Percentiles rank a stretch among this genome's conserved stretches.
Evolutionary conservation across 768 basidiomycete species (phyloP).

Genomic region (Chlorophyllum brunneum): DNA sequence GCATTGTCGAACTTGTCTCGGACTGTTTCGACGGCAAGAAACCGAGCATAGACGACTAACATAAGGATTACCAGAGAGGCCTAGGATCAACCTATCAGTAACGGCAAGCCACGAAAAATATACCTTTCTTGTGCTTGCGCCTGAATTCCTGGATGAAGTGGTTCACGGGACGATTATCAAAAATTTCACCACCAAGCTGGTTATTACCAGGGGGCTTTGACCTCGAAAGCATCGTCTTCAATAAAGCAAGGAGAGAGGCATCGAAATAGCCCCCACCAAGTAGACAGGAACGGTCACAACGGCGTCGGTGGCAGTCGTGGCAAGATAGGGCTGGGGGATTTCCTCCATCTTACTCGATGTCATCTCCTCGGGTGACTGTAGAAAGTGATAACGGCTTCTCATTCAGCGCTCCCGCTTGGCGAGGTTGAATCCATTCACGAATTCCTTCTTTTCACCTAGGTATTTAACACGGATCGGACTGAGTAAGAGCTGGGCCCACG

Average conservation of each 20-base stretch:
- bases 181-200: slow-evolving; percentile 97
- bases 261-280: slow-evolving; percentile 98
- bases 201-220: slow-evolving; percentile 99
- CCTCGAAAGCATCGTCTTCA: slow-evolving; percentile 97
- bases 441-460: slow-evolving; percentile 91
- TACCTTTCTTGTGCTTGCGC: slow-evolving; percentile 94
- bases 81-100: too few relatives aligned
- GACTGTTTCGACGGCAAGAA: too few relatives aligned
- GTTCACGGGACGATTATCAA: slow-evolving; percentile 96
- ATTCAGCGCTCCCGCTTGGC: too few relatives aligned
- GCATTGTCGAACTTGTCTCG: too few relatives aligned
- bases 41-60: too few relatives aligned
- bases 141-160: slow-evolving; percentile 98
- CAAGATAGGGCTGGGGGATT: slow-evolving; percentile 94
- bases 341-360: slow-evolving; percentile 98
- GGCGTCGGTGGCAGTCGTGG: slow-evolving; percentile 78
- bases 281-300: slow-evolving; percentile 97
- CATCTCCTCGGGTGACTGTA: slow-evolving; percentile 93
- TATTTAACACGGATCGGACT: slow-evolving; percentile 87
- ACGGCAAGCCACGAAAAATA: too few relatives aligned
- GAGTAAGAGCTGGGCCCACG: slow-evolving; percentile 78
- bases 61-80: too few relatives aligned
- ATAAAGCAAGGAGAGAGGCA: slow-evolving; percentile 95
- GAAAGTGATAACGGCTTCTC: slow-evolving; percentile 14
- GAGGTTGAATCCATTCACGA: slow-evolving; percentile 49